Base-by-base conservation (phyloP, 495 filamentous ascomycete genomes). In the Cudoniella acicularis region DNA sequence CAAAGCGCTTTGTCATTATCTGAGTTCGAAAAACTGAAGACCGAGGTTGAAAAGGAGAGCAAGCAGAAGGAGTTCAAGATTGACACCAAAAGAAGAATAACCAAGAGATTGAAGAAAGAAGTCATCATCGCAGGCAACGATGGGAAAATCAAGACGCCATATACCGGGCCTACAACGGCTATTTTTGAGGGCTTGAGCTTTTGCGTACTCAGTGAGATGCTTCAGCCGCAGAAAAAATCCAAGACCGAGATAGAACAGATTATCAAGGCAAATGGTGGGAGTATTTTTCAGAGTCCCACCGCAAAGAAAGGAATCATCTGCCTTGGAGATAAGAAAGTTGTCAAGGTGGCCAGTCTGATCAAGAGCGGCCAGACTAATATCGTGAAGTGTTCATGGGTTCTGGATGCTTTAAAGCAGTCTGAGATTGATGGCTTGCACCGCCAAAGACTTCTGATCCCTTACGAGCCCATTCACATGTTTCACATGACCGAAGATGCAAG, bases 181-280 rank as follows among this genome's bases (percentile, higher is more conserved):
- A 66, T 90, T 0, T 97, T 98, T 62, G 79, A 84, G 45, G 87
- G 88, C 1, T 74, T 91, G 10, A 87, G 81, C 43, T 96, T 98
- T 67, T 96, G 86, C 79, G 79, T 75, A 62, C 61, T 80, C 23
- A 77, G 70, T 4, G 75, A 79, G 45, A 67, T 70, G 58, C 48
- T 75, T 6, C 62, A 64, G 16, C 77, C 73, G 1, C 57, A 73
- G 16, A 93, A 91, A 73, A 88, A 83, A 65, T 76, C 80, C 25
- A 98, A 97, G 67, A 76, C 80, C 0, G 85, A 92, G 50, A 72
- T 98, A n/a, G 92, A 98, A 68, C 79, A 85, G 43, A 75, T 98
- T 1, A 82, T 97, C 64, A 98, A 97, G 70, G 78, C 84, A 20
- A 83, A 98, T 55, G 95, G 94, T 21, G 94, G 92, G n/a, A 83